These are phyloP conservation scores for Rickenella mellea DNA, from an alignment of 768 basidiomycete species.

Conservation along the genomic window DNA sequence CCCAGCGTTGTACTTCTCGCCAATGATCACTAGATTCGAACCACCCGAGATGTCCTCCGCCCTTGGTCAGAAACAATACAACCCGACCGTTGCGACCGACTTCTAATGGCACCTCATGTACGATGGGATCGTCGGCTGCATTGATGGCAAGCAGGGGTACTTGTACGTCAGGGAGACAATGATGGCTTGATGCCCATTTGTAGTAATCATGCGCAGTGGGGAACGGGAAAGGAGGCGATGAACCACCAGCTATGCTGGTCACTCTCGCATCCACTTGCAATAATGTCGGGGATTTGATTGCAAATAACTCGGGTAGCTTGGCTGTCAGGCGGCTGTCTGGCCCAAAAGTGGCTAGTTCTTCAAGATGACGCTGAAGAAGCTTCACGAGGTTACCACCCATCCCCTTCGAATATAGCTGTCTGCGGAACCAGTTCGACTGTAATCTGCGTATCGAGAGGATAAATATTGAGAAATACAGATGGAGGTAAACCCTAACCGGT, in stretches of 20 bases:
- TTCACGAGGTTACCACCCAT: constrained; percentile 69
- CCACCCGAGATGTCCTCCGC: constrained; percentile 81
- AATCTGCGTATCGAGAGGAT: constrained; percentile 16
- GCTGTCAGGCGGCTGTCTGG: constrained; percentile 34
- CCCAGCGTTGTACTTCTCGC: constrained; percentile 39
- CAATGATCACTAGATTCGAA: constrained; percentile 42
- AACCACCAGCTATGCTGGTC: constrained; percentile 63
- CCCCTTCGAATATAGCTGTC: constrained; percentile 62
- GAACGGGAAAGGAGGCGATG: constrained; percentile 40
- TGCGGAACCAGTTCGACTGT: constrained; percentile 42
- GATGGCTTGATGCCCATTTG: constrained; percentile 47
- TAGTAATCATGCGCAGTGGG: constrained; percentile 37
- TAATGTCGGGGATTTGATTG: constrained; percentile 44
- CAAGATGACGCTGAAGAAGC: constrained; percentile 42
- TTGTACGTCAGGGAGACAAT: constrained; percentile 44
- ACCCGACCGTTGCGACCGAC: constrained; percentile 39
- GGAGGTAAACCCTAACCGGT: constrained; percentile 18
- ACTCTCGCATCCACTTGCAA: constrained; percentile 52
- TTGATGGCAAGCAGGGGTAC: constrained; percentile 74
- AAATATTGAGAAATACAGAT: constrained; percentile 5
- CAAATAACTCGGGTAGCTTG: constrained; percentile 37
- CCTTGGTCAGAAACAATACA: constrained; percentile 48
- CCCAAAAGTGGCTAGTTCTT: constrained; percentile 38
- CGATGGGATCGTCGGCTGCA: constrained; percentile 70
- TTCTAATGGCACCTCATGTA: constrained; percentile 51